Evolutionary conservation across 1,284 basidiomycete genomes (phyloP).

Genomic region (Apiotrichum laibachii): DNA sequence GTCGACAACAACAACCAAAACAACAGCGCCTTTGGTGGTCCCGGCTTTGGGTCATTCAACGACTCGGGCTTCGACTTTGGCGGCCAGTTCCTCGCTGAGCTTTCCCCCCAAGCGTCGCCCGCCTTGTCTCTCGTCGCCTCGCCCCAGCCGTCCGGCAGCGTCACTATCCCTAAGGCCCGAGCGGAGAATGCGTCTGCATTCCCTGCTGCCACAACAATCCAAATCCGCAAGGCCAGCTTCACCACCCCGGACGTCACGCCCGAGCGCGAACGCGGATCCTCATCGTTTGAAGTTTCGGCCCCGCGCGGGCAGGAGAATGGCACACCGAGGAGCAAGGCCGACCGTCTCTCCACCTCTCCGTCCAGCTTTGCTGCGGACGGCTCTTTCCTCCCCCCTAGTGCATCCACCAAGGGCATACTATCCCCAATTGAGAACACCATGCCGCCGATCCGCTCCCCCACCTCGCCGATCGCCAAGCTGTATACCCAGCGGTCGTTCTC

Average conservation of each 20-base stretch:
- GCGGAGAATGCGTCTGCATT: background rate
- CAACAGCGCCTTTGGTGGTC: background rate
- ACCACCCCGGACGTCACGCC: background rate
- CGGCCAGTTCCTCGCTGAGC: slow-evolving; percentile 1
- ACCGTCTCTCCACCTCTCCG: background rate
- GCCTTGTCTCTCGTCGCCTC: background rate
- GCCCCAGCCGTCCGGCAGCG: background rate
- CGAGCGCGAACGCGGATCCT: background rate
- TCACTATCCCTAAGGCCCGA: background rate
- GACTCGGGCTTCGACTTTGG: background rate
- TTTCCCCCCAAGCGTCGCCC: background rate
- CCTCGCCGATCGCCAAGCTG: background rate
- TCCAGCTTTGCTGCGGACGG: slow-evolving; percentile 4
- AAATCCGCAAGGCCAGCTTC: background rate
- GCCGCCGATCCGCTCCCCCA: background rate
- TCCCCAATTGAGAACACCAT: slow-evolving; percentile 1
- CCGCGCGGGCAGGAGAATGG: too few relatives aligned
- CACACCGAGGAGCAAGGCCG: background rate
- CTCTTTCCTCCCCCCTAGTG: background rate
- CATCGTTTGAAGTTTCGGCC: background rate
- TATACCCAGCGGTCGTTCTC: background rate
- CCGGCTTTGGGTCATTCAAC: background rate
- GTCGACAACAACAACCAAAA: background rate
- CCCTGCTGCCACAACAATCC: background rate
- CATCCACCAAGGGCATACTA: background rate